Conservation (phyloP, 768 basidiomycete genomes). For the Panaeolus papilionaceus region DNA sequence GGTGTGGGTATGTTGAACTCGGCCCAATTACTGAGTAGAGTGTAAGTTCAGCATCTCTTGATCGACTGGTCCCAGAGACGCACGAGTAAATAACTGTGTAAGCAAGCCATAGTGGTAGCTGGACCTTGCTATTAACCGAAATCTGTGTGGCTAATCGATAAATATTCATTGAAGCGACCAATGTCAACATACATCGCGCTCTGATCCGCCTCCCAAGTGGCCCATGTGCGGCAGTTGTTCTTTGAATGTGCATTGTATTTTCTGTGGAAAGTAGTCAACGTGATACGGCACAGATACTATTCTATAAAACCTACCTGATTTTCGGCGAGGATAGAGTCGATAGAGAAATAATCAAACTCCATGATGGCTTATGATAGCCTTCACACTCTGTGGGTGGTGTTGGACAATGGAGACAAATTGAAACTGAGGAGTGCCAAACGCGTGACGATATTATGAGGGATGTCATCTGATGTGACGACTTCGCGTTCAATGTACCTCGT, state of each 20-base stretch:
- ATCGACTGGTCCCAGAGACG: conserved; percentile 22
- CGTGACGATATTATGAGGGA: conserved; percentile 12
- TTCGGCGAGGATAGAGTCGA: conserved; percentile 90
- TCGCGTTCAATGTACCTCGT: neutral
- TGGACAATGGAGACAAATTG: neutral
- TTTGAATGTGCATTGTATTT: conserved; percentile 94
- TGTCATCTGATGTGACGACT: conserved; percentile 23
- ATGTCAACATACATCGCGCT: conserved; percentile 70
- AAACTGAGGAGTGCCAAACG: conserved; percentile 17
- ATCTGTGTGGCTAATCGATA: conserved; percentile 56
- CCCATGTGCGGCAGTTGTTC: conserved; percentile 86
- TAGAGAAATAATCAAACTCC: conserved; percentile 93
- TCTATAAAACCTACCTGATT: conserved; percentile 66
- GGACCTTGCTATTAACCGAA: conserved; percentile 73
- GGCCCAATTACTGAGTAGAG: conserved; percentile 73
- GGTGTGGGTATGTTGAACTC: conserved; percentile 85
- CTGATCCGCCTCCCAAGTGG: conserved; percentile 85
- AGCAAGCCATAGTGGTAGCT: conserved; percentile 91
- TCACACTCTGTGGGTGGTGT: neutral
- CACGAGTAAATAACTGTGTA: conserved; percentile 86
- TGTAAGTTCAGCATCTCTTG: conserved; percentile 11
- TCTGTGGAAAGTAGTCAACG: conserved; percentile 49
- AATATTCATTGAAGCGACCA: conserved; percentile 8
- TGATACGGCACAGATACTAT: neutral
- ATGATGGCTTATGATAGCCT: conserved; percentile 42